phyloP scores from a whole-genome alignment of 352 stramenopile genomes.

The Globisporangium megalacanthum region DNA sequence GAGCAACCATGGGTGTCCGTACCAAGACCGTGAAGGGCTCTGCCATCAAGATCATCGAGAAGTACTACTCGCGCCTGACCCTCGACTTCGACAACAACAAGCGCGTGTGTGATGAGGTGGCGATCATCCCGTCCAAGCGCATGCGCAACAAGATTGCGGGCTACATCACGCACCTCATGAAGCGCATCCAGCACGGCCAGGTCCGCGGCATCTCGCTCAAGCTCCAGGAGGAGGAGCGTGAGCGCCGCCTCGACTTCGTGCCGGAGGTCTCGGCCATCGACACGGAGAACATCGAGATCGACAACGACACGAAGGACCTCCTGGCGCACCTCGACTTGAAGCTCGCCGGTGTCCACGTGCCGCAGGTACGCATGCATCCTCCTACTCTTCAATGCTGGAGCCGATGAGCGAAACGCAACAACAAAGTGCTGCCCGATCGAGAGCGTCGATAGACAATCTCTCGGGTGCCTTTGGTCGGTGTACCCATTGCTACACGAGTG shows the following conservation, averaged over 20 bases:
- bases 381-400: constrained; percentile 68
- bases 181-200: constrained; percentile 98
- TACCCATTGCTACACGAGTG: constrained; percentile 52
- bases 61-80: constrained; percentile 99
- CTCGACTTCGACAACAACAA: constrained; percentile 99
- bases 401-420: constrained; percentile 44
- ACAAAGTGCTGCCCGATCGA: constrained; percentile 11
- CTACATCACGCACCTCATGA: constrained; percentile 99
- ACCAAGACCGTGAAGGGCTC: constrained; percentile 99
- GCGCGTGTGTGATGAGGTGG: constrained; percentile 95
- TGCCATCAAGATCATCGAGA: constrained; percentile 99
- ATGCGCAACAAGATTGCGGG: constrained; percentile 99
- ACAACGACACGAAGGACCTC: constrained; percentile 98
- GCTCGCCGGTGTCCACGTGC: constrained; percentile 85
- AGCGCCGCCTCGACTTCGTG: constrained; percentile 99
- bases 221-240: constrained; percentile 99
- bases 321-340: constrained; percentile 95
- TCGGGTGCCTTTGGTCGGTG: constrained; percentile 30
- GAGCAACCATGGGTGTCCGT: constrained; percentile 95
- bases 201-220: constrained; percentile 99
- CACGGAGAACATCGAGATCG: constrained; percentile 94
- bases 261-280: constrained; percentile 96
- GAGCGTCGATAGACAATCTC: constrained; percentile 10
- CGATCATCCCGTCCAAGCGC: constrained; percentile 99
- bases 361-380: constrained; percentile 57